These are phyloP conservation scores for Stemphylium vesicarium DNA, from an alignment of 2,329 filamentous ascomycete genomes.

Conservation along the genomic window DNA sequence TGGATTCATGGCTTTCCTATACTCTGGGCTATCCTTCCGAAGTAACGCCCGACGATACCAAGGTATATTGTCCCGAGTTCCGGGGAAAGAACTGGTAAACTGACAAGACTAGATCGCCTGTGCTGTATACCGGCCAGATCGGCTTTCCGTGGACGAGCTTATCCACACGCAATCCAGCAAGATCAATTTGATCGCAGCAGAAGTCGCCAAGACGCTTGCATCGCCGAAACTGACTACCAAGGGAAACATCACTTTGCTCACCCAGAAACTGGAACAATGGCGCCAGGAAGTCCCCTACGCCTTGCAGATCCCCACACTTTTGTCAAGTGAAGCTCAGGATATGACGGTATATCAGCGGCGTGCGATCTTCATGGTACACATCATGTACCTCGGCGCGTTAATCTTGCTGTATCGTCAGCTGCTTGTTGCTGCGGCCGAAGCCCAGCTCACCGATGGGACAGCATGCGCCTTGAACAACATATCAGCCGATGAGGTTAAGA, in stretches of 20 bases:
- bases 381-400: constrained; percentile 49
- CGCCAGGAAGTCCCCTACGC: constrained; percentile 39
- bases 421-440: constrained; percentile 42
- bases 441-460: constrained; percentile 35
- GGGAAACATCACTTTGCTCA: constrained; percentile 38
- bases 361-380: constrained; percentile 48
- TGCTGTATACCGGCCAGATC: constrained; percentile 15
- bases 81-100: not conserved
- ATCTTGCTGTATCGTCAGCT: constrained; percentile 46
- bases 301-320: constrained; percentile 41
- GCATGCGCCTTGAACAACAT: constrained; percentile 34
- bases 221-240: constrained; percentile 39
- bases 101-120: constrained; percentile 36
- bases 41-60: constrained; percentile 35
- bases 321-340: constrained; percentile 29
- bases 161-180: constrained; percentile 46
- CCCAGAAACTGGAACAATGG: constrained; percentile 44
- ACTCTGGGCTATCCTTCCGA: constrained; percentile 47
- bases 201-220: constrained; percentile 43
- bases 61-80: constrained; percentile 24
- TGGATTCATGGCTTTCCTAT: constrained; percentile 50
- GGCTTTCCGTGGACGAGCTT: constrained; percentile 35
- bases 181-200: constrained; percentile 45
- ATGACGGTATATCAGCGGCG: constrained; percentile 41
- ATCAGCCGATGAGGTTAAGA: constrained; percentile 33